phyloP scores from a whole-genome alignment of 2,329 filamentous ascomycete genomes.

The Fusarium scirpi region DNA sequence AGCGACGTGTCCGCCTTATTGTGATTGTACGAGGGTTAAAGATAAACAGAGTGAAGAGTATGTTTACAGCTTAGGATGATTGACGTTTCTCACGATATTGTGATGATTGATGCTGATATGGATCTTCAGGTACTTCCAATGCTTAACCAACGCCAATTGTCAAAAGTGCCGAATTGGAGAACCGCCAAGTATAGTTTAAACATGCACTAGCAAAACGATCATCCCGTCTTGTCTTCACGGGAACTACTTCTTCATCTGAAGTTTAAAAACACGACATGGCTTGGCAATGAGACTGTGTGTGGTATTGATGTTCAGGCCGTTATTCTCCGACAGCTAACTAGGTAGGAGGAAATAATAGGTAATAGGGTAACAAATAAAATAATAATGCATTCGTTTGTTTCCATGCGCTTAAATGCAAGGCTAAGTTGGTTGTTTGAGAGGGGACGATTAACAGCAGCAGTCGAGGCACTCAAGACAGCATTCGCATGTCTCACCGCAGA shows the following conservation, averaged over 20 bases:
- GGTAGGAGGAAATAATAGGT: neutral
- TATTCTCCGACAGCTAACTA: neutral
- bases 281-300: neutral
- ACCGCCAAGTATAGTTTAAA: neutral
- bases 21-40: constrained; percentile 42
- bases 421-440: neutral
- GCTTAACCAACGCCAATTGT: constrained; percentile 51
- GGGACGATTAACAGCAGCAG: constrained; percentile 52
- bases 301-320: neutral
- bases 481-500: constrained; percentile 59
- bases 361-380: neutral
- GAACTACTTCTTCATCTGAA: neutral
- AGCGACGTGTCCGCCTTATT: constrained; percentile 15
- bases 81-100: too few relatives aligned
- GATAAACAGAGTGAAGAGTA: constrained; percentile 50
- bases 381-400: neutral
- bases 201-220: neutral
- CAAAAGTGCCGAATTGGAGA: constrained; percentile 20
- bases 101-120: neutral
- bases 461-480: constrained; percentile 58
- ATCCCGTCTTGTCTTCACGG: neutral
- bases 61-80: neutral
- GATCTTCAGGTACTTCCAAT: constrained; percentile 51
- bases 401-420: constrained; percentile 17
- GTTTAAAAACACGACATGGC: neutral